Base-by-base conservation (phyloP, 2,329 filamentous ascomycete species). In the Aaosphaeria arxii region DNA sequence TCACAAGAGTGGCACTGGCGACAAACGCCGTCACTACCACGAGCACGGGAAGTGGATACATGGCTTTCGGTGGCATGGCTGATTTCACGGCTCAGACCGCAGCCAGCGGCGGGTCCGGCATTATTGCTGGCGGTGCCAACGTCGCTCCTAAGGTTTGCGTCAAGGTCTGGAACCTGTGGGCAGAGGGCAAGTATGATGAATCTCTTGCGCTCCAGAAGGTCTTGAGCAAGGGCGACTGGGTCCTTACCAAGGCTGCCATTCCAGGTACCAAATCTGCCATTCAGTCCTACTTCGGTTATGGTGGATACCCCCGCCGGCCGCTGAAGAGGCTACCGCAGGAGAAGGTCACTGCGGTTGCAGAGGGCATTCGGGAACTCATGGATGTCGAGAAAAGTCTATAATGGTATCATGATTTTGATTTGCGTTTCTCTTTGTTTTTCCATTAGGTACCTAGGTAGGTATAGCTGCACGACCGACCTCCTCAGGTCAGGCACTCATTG, bases 1-100 rank as follows among this genome's bases (percentile, higher is more conserved):
- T 95, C 56, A 92, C 89, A 9, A 85, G 90, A 31, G 88, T 95
- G 4, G 89, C 89, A 5, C 72, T 80, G 11, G 88, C 84, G 41
- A 83, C 86, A 42, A 75, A 87, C 59, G 88, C 89, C 48, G 83
- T 84, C 69, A 90, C 86, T 0, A 83, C 86, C 44, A 72, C 71
- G 57, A 66, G 63, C 48, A 53, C 65, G 33, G 71, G 72, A 33
- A 72, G 68, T 11, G 73, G 71, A 6, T 95, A 91, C 76, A 87
- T 94, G 81, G 89, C 89, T 17, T 91, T 94, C 64, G 89, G 89
- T 41, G 90, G 89, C 55, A 89, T 94, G 69, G 89, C 87, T 64
- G 90, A 95, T 72, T 95, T 95, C 71, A 91, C 89, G 1, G 78
- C 89, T 30, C 90, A 92, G 73, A 92, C 89, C 1, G 79, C 91